Evolutionary conservation across 2,329 filamentous ascomycete genomes (phyloP).

Genomic region (Pseudogymnoascus sp.): DNA sequence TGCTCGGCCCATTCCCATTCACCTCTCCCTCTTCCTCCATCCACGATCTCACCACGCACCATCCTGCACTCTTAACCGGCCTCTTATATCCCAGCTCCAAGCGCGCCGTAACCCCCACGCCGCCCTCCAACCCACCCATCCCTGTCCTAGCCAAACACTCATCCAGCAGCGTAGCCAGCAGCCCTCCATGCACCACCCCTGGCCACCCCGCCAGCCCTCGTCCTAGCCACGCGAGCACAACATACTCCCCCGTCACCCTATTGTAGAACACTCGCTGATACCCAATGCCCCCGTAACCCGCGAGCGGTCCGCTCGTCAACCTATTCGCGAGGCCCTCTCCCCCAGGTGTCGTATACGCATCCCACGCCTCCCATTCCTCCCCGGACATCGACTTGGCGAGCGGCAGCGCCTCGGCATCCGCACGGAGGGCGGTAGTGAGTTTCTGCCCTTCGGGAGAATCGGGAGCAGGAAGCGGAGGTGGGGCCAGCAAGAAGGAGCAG

Average conservation of each 20-base stretch:
- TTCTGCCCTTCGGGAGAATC: conserved; percentile 35
- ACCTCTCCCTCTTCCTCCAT: conserved; percentile 31
- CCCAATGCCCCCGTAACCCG: conserved; percentile 35
- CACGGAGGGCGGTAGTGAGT: conserved; percentile 34
- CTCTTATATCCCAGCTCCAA: conserved; percentile 54
- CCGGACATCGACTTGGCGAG: conserved; percentile 39
- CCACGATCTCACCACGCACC: conserved; percentile 52
- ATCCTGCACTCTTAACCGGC: conserved; percentile 50
- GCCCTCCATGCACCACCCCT: conserved; percentile 61
- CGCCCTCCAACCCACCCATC: conserved; percentile 38
- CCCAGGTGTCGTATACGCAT: conserved; percentile 32
- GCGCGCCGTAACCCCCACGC: conserved; percentile 48
- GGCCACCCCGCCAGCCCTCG: conserved; percentile 61
- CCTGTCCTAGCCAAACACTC: conserved; percentile 61
- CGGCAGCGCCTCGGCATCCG: conserved; percentile 38
- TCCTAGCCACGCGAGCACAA: conserved; percentile 62
- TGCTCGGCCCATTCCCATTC: conserved; percentile 25
- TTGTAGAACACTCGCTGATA: conserved; percentile 60
- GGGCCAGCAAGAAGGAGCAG: conserved; percentile 34
- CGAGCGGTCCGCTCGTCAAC: conserved; percentile 37
- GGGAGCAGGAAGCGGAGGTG: conserved; percentile 34
- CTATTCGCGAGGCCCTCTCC: conserved; percentile 19
- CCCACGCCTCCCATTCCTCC: conserved; percentile 34
- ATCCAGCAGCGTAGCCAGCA: conserved; percentile 59
- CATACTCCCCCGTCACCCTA: conserved; percentile 44